A percentile compares a stretch with the other conserved stretches of the same genome.
Evolutionary conservation across 345 rosid genomes (phyloP).

Genomic region (Brassica cretica): DNA sequence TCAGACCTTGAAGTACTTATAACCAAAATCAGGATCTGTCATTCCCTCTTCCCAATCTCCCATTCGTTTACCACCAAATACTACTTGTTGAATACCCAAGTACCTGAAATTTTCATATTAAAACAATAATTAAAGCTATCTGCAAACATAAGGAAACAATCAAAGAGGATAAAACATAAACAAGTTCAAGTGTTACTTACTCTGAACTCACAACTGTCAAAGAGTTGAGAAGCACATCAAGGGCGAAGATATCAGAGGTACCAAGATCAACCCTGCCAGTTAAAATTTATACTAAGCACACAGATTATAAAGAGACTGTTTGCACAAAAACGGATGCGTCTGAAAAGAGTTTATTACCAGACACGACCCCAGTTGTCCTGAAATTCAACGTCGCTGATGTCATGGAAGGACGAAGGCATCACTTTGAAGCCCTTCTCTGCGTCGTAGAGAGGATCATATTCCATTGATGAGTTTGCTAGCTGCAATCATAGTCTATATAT

Average conservation of each 20-base stretch:
- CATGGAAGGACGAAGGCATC: slow-evolving; percentile 93
- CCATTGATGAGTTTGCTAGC: slow-evolving; percentile 77
- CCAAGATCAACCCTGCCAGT: slow-evolving; percentile 88
- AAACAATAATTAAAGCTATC: background rate
- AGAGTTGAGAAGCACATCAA: slow-evolving; percentile 85
- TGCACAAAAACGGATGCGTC: background rate
- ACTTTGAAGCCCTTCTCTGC: slow-evolving; percentile 73
- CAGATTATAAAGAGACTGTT: background rate
- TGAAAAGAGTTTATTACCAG: slow-evolving; percentile 48
- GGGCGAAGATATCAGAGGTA: slow-evolving; percentile 71
- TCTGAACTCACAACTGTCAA: slow-evolving; percentile 88
- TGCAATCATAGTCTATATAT: slow-evolving; percentile 38
- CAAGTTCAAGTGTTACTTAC: slow-evolving; percentile 42
- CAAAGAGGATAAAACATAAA: background rate
- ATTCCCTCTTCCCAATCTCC: slow-evolving; percentile 98
- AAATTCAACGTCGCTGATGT: slow-evolving; percentile 89
- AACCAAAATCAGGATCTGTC: slow-evolving; percentile 67
- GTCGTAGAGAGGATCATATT: slow-evolving; percentile 80
- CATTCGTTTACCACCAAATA: slow-evolving; percentile 75
- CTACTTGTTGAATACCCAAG: slow-evolving; percentile 78
- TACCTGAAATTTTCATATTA: slow-evolving; percentile 49
- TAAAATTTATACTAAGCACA: slow-evolving; percentile 6
- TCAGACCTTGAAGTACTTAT: background rate
- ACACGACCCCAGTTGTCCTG: slow-evolving; percentile 96
- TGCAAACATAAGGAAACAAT: background rate